phyloP scores from a whole-genome alignment of 2,329 filamentous ascomycete species.

The Fusarium bulbicola region DNA sequence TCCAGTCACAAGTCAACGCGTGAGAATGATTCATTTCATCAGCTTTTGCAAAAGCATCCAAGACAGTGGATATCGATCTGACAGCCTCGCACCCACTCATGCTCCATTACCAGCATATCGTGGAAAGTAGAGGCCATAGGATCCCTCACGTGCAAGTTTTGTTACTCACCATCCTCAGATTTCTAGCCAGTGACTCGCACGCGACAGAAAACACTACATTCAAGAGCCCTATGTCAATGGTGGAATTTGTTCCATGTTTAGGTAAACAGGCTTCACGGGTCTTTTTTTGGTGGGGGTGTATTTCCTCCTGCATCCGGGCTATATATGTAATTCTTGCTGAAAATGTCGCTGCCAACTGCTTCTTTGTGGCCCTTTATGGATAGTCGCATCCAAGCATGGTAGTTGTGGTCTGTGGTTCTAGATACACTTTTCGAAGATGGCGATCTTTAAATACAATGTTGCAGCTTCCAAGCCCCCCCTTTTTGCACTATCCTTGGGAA shows the following conservation, averaged over 20 bases:
- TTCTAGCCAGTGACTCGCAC: neutral
- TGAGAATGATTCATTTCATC: neutral
- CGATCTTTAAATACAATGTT: neutral
- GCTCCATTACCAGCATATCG: neutral
- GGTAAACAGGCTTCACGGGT: neutral
- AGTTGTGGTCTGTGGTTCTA: neutral
- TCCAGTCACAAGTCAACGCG: neutral
- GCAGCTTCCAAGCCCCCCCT: neutral
- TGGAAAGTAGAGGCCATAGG: neutral
- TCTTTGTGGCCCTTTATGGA: neutral
- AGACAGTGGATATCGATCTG: neutral
- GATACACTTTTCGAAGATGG: neutral
- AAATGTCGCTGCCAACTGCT: neutral
- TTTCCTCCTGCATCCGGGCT: neutral
- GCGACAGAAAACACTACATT: neutral
- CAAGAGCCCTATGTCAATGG: neutral
- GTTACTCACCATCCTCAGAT: neutral
- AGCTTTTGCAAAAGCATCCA: neutral
- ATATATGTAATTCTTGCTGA: neutral
- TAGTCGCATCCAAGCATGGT: neutral
- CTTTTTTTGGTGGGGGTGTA: neutral
- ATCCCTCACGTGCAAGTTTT: neutral
- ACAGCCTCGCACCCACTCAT: neutral
- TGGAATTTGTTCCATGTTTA: neutral
- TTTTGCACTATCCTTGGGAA: neutral